Base-by-base conservation (phyloP, 805 yeast species). In the Pichia rugopelliculosa region DNA sequence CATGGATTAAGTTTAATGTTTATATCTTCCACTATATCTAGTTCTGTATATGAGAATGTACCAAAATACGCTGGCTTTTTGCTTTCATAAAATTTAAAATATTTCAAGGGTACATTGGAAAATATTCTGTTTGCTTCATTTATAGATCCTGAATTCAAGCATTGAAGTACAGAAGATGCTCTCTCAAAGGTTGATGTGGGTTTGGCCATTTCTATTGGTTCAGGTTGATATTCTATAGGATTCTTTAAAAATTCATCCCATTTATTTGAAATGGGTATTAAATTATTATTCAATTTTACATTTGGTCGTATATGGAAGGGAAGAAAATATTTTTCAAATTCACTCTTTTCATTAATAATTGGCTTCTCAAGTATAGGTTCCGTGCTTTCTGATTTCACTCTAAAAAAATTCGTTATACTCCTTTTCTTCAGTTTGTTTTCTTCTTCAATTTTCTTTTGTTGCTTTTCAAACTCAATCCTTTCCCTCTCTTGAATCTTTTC, bases 1-100 rank as follows among this genome's bases (percentile, higher is more conserved):
- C 44, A 54, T n/a, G 69, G 64, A 38, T 64, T 57, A 2, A 47
- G 21, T 2, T 54, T 53, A 20, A 56, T 26, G 48, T 59, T 46
- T 61, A 38, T 30, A 15, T 47, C 37, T n/a, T 73, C 7, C 72
- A 52, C 43, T 39, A 51, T 18, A 51, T 55, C 50, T 52, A 48
- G 25, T 50, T 54, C 30, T 36, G 56, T 49, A 18, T 50, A 51
- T 10, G 69, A 64, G 30, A 52, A 62, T 0, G 72, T 64, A 3
- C 70, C 71, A 33, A 56, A 50, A 42, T 63, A 66, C 45, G 73
- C 60, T 49, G 62, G 56, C 58, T 69, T 58, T 46, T 62, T 55
- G 49, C 73, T 74, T 47, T 73, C 76, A 47, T 69, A 68, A 43
- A 67, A 67, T n/a, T 60, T 55, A 6, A 67, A 45, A 57, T 57